These are phyloP conservation scores for Boletus tylopilopsis DNA, from an alignment of 768 basidiomycete species.

Conservation along the genomic window DNA sequence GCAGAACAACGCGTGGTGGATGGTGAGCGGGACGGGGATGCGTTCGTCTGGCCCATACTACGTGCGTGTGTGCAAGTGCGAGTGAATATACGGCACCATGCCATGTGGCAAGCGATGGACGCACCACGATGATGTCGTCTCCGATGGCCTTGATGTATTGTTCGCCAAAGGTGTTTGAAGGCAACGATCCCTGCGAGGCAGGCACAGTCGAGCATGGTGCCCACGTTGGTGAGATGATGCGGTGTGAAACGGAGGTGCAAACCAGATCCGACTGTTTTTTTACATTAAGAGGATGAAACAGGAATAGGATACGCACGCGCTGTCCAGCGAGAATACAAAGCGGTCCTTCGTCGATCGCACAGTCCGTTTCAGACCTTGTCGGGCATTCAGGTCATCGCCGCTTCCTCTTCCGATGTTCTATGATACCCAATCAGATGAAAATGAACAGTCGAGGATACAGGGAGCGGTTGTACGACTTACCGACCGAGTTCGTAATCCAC, in stretches of 20 bases:
- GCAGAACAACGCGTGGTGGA: constrained; percentile 92
- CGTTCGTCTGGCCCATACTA: constrained; percentile 85
- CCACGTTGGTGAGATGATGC: constrained; percentile 86
- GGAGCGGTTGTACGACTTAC: constrained; percentile 53
- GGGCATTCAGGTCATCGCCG: constrained; percentile 83
- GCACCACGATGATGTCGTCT: constrained; percentile 84
- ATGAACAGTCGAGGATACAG: not conserved
- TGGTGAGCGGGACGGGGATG: constrained; percentile 85
- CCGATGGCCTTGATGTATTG: constrained; percentile 94
- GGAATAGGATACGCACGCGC: constrained; percentile 69
- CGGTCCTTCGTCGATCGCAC: constrained; percentile 91
- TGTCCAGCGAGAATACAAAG: constrained; percentile 94
- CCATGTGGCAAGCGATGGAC: too few species aligned
- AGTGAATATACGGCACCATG: not conserved
- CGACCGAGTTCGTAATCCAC: constrained; percentile 88
- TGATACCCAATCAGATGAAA: not conserved
- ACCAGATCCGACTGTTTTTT: constrained; percentile 37
- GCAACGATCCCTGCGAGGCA: constrained; percentile 91
- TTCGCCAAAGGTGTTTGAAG: constrained; percentile 83
- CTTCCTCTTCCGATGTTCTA: constrained; percentile 89
- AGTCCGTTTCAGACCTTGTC: constrained; percentile 91
- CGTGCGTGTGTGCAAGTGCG: too few species aligned
- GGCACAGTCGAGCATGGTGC: constrained; percentile 93
- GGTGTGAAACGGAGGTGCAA: constrained; percentile 85
- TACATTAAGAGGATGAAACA: not conserved